These are phyloP conservation scores for Sextonia rubra DNA, from an alignment of 164 flowering plant genomes.

Conservation along the genomic window DNA sequence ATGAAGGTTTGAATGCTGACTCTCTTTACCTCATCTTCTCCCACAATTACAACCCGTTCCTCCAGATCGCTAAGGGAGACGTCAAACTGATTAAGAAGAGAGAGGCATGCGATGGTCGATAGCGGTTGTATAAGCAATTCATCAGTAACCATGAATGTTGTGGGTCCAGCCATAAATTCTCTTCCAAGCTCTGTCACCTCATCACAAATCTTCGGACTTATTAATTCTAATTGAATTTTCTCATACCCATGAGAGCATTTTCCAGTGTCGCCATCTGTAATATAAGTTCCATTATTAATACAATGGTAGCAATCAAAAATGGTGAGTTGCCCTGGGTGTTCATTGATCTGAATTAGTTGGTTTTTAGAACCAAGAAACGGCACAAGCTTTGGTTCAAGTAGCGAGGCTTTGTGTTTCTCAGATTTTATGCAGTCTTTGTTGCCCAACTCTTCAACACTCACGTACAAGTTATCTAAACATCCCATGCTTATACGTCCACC, in stretches of 20 bases:
- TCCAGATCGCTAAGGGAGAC: not conserved
- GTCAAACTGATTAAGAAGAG: not conserved
- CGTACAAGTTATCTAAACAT: conserved; percentile 14
- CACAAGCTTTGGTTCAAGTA: conserved; percentile 16
- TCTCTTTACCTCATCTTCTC: not conserved
- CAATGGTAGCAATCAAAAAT: not conserved
- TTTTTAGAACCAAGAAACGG: conserved; percentile 1
- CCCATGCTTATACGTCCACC: not conserved
- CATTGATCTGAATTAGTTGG: not conserved
- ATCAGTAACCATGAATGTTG: conserved; percentile 14
- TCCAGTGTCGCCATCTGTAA: not conserved
- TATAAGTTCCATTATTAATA: not conserved
- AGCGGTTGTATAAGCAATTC: conserved; percentile 9
- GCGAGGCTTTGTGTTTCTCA: conserved; percentile 1
- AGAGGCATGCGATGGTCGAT: conserved; percentile 7
- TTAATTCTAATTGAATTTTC: too few species aligned
- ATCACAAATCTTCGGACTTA: not conserved
- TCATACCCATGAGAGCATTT: not conserved
- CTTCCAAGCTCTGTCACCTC: not conserved
- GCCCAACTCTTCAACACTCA: conserved; percentile 4
- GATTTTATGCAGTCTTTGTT: conserved; percentile 1
- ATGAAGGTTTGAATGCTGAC: too few species aligned
- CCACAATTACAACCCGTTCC: not conserved
- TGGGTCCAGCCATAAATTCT: conserved; percentile 1
- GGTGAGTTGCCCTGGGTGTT: not conserved